Conservation (phyloP, 2,329 filamentous ascomycete genomes). For the Gaeumannomyces sp. region DNA sequence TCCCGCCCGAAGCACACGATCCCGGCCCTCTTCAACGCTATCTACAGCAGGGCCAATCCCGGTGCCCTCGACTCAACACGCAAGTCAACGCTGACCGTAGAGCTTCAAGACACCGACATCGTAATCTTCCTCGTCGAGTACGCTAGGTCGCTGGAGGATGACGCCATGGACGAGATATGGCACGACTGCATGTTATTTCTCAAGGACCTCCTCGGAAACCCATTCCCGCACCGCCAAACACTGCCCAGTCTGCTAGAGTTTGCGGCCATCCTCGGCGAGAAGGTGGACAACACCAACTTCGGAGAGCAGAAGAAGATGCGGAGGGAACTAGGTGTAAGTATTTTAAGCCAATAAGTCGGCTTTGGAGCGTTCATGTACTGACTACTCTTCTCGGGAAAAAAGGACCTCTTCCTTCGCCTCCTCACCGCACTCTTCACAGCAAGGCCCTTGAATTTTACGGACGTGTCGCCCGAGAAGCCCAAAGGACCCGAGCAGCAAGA, state of each 20-base stretch:
- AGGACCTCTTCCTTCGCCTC: constrained; percentile 85
- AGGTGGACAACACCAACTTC: constrained; percentile 97
- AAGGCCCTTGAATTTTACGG: constrained; percentile 66
- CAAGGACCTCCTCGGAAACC: constrained; percentile 83
- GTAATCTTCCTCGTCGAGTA: constrained; percentile 89
- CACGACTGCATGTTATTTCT: constrained; percentile 87
- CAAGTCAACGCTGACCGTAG: constrained; percentile 83
- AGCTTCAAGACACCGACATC: constrained; percentile 75
- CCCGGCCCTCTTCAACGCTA: constrained; percentile 89
- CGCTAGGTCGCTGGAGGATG: constrained; percentile 82
- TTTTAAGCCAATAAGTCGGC: neutral
- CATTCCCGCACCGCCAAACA: constrained; percentile 89
- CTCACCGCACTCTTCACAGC: constrained; percentile 93
- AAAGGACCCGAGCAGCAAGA: constrained; percentile 29
- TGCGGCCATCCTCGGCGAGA: constrained; percentile 81
- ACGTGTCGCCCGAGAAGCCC: constrained; percentile 38
- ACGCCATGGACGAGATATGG: constrained; percentile 98
- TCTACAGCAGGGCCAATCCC: constrained; percentile 91
- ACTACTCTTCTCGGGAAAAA: constrained; percentile 2
- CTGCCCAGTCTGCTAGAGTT: constrained; percentile 83
- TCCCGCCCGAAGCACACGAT: constrained; percentile 87
- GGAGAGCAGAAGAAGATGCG: constrained; percentile 91
- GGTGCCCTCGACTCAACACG: constrained; percentile 68
- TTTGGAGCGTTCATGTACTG: neutral
- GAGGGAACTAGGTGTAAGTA: constrained; percentile 73